These are phyloP conservation scores for Glycine tomentella DNA, from an alignment of 306 rosid genomes.

Conservation along the genomic window DNA sequence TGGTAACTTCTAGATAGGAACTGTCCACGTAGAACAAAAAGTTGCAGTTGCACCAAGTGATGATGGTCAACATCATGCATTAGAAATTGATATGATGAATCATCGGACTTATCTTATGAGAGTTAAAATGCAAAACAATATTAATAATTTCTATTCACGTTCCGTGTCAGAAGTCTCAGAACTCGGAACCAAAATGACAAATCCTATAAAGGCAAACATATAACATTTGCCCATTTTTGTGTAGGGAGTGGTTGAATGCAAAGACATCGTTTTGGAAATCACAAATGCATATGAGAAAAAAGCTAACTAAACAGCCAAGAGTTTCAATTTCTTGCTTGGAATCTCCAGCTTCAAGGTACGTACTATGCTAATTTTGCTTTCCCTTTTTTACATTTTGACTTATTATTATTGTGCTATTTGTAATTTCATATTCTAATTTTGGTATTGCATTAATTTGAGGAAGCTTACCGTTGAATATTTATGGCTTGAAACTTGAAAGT, in stretches of 20 bases:
- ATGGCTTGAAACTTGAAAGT: too few relatives aligned
- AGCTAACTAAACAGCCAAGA: not conserved
- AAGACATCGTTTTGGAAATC: not conserved
- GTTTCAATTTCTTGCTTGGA: not conserved
- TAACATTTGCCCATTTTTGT: not conserved
- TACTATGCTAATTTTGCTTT: not conserved
- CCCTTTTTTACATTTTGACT: not conserved
- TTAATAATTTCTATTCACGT: not conserved
- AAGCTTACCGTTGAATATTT: not conserved
- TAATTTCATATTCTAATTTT: not conserved
- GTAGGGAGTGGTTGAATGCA: not conserved
- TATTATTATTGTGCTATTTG: not conserved
- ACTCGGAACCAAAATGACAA: not conserved
- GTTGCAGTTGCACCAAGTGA: not conserved
- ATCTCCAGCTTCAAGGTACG: not conserved
- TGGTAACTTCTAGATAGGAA: not conserved
- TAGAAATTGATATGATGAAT: not conserved
- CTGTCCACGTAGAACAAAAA: not conserved
- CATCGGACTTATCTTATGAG: conserved; percentile 33
- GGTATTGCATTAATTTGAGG: not conserved
- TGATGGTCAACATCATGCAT: conserved; percentile 7
- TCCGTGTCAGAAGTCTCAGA: conserved; percentile 19
- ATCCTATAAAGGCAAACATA: not conserved
- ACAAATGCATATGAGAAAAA: not conserved
- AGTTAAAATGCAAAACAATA: not conserved